These are phyloP conservation scores for Marasmius tenuissimus DNA, from an alignment of 1,284 basidiomycete species.

Conservation along the genomic window DNA sequence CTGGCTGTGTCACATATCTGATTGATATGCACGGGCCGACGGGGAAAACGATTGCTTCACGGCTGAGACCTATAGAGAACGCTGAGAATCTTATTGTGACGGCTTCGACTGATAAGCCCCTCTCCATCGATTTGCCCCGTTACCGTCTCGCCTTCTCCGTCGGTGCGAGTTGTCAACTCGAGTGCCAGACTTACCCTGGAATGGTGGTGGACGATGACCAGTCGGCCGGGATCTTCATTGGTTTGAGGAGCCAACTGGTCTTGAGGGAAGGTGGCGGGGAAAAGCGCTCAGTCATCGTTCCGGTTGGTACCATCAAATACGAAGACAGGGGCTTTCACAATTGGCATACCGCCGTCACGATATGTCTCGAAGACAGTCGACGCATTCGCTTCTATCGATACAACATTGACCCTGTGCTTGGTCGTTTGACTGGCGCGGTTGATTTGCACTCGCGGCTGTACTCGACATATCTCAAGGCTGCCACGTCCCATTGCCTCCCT, in stretches of 20 bases:
- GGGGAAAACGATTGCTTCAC: slow-evolving; percentile 28
- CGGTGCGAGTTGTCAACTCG: slow-evolving; percentile 22
- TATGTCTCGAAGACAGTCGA: slow-evolving; percentile 18
- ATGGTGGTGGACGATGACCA: slow-evolving; percentile 35
- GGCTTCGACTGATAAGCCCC: neutral
- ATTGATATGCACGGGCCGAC: slow-evolving; percentile 26
- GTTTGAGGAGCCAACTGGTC: slow-evolving; percentile 39
- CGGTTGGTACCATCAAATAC: too few species aligned
- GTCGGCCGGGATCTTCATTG: slow-evolving; percentile 37
- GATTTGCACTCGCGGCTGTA: slow-evolving; percentile 37
- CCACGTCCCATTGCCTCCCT: slow-evolving; percentile 38
- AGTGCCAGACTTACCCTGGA: slow-evolving; percentile 35
- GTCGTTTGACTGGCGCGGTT: slow-evolving; percentile 32
- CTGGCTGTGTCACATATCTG: neutral
- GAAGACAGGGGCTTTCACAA: too few species aligned
- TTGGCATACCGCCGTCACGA: slow-evolving; percentile 23
- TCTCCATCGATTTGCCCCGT: slow-evolving; percentile 28
- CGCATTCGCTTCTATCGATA: slow-evolving; percentile 32
- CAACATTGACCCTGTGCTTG: slow-evolving; percentile 35
- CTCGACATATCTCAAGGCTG: slow-evolving; percentile 44
- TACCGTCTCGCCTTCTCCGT: slow-evolving; percentile 38
- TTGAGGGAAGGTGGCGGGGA: slow-evolving; percentile 18
- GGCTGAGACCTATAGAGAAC: slow-evolving; percentile 31
- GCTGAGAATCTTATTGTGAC: slow-evolving; percentile 28
- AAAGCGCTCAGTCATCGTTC: too few species aligned